These are phyloP conservation scores for Colletotrichum lupini DNA, from an alignment of 2,329 filamentous ascomycete genomes.

Conservation along the genomic window DNA sequence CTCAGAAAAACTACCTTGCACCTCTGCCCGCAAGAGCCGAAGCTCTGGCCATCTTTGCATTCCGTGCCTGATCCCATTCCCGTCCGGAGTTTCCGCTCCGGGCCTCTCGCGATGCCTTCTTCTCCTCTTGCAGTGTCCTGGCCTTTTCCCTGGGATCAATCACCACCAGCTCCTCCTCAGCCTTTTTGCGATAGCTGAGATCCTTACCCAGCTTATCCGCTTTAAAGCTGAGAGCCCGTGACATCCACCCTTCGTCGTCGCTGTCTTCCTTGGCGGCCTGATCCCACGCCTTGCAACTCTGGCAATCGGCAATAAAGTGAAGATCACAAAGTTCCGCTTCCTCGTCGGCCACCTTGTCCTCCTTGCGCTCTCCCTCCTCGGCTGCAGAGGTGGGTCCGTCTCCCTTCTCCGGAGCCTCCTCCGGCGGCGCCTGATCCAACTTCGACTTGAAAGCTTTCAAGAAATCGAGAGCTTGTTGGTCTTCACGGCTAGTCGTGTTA, in stretches of 20 bases:
- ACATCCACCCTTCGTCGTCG: conserved; percentile 83
- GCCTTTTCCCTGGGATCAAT: conserved; percentile 92
- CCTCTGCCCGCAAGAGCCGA: conserved; percentile 67
- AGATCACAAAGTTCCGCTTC: conserved; percentile 87
- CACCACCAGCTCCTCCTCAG: conserved; percentile 89
- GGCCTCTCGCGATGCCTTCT: conserved; percentile 67
- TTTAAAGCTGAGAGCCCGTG: conserved; percentile 84
- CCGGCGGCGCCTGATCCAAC: conserved; percentile 66
- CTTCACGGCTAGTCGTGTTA: conserved; percentile 64
- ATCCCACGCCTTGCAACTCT: conserved; percentile 90
- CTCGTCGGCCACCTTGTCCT: conserved; percentile 61
- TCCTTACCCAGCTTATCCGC: conserved; percentile 94
- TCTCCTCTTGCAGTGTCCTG: conserved; percentile 75
- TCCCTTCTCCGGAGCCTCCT: conserved; percentile 55
- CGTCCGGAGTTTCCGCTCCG: conserved; percentile 62
- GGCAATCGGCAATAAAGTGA: conserved; percentile 95
- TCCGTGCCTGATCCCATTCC: conserved; percentile 69
- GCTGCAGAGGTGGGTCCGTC: conserved; percentile 34
- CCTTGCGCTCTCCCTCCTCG: conserved; percentile 41
- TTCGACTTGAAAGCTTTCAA: conserved; percentile 85
- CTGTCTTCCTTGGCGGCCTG: conserved; percentile 68
- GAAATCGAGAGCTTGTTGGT: conserved; percentile 74
- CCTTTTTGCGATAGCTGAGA: conserved; percentile 88
- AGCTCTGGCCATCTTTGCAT: conserved; percentile 65
- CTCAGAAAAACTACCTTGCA: conserved; percentile 55